phyloP scores from a whole-genome alignment of 31 red algal genomes.

The Porphyra umbilicalis region DNA sequence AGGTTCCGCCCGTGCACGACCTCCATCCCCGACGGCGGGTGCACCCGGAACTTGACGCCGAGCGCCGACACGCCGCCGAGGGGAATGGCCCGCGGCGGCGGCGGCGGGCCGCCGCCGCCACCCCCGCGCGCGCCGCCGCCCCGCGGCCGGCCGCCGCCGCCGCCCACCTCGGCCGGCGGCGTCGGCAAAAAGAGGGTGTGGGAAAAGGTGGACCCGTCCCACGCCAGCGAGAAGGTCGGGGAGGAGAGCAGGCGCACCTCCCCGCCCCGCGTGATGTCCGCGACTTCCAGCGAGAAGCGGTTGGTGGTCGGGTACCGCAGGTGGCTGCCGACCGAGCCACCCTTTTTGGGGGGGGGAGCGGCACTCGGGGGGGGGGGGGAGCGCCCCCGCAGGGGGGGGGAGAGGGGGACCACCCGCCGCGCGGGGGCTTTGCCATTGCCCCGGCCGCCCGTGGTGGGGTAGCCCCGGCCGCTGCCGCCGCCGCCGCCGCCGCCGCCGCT shows the following conservation, averaged over 20 bases:
- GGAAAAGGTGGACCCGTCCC: neutral
- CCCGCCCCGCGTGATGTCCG: neutral
- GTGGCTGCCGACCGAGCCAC: neutral
- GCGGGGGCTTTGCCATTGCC: neutral
- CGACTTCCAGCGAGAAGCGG: neutral
- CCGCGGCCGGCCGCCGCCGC: neutral
- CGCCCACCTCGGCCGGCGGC: neutral
- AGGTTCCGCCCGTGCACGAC: neutral
- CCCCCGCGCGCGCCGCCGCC: neutral
- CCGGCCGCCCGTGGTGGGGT: neutral
- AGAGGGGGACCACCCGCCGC: neutral
- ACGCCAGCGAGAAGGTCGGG: neutral
- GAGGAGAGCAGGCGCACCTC: neutral
- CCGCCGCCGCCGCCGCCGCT: neutral
- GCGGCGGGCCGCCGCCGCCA: neutral
- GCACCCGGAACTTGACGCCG: neutral
- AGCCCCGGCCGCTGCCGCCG: neutral
- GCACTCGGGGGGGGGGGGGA: neutral
- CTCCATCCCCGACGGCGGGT: neutral
- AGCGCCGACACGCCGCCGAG: neutral
- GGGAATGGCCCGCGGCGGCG: neutral
- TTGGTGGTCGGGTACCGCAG: neutral
- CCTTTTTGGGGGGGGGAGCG: neutral
- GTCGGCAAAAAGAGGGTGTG: neutral
- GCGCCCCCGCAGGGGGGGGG: neutral